Evolutionary conservation across 805 yeast species (phyloP), one percentile per base, ranked within the genome.

Genomic region (Torulaspora maleeae): DNA sequence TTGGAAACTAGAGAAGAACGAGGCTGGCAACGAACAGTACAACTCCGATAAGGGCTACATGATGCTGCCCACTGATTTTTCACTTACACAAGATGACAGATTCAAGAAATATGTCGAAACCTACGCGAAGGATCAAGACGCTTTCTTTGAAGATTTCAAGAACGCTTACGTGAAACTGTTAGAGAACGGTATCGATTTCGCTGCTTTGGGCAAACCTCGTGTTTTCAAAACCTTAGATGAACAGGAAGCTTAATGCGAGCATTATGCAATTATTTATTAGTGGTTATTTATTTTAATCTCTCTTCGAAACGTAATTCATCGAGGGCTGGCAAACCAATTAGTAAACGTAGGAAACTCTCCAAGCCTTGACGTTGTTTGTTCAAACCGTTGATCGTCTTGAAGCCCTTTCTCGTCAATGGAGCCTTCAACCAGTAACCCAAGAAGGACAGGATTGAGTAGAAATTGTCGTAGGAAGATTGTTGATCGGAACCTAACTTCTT

Each of bases 361-460:
- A 90, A 73, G 41, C 95, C 96, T 58, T 82, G 77, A 64, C 96
- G 83, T 75, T 91, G 98, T 72, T 90, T 91, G 79, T 88, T 91
- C 66, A 90, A 77, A 22, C 97, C 96, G 61, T 90, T 90, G 60
- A 90, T 86, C 27, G 96, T 83, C 64, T 86, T 83, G 70, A 75
- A 86, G 4, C 96, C 96, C 40, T 88, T 86, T 71, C 91, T 86
- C 40, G 95, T 82, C 58, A 90, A 78, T 53, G 98, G 98, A 2
- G 97, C 97, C 75, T 90, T 90, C 64, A 91, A 80, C 97, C 97
- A 90, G 73, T 90, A 90, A 62, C 90, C 79, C 67, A 90, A 76
- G 67, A 89, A 85, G 13, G 95, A 79, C 64, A 91, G 75, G 40
- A 91, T 90, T 19, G 95, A 80, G 71, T 90, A 88, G 71, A 90